These are phyloP conservation scores for Melampsora americana DNA, from an alignment of 1,284 basidiomycete genomes.

Conservation along the genomic window DNA sequence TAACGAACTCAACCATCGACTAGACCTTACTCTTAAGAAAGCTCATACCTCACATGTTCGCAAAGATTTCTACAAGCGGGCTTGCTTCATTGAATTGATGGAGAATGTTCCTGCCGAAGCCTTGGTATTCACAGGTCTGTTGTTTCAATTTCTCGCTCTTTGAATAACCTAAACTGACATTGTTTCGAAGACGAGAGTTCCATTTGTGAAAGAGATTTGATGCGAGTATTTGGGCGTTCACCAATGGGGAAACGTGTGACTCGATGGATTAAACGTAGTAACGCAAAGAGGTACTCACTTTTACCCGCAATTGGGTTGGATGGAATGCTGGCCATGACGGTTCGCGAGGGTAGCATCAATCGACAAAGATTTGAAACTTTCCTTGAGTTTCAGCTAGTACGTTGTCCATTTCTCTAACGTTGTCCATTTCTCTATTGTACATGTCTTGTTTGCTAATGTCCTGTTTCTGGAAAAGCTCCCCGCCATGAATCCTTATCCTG, in stretches of 20 bases:
- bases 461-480: slow-evolving; percentile 11
- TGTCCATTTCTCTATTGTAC: no score
- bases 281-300: neutral
- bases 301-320: neutral
- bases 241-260: neutral
- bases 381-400: slow-evolving; percentile 8
- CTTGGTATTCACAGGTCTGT: slow-evolving; percentile 7
- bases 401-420: neutral
- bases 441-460: neutral
- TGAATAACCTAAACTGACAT: no score
- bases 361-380: slow-evolving; percentile 1
- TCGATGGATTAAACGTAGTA: neutral
- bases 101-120: neutral
- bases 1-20: neutral
- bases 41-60: neutral
- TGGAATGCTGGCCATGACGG: neutral
- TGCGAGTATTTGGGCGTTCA: neutral
- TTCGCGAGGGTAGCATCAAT: neutral
- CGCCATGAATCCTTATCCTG: slow-evolving; percentile 18
- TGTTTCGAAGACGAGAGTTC: neutral
- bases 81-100: neutral
- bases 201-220: slow-evolving; percentile 2
- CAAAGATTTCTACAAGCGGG: neutral
- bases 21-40: slow-evolving; percentile 15
- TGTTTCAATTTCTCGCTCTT: no score